Evolutionary conservation across 441 rosid species (phyloP).

Genomic region (Pelargonium citronellum): DNA sequence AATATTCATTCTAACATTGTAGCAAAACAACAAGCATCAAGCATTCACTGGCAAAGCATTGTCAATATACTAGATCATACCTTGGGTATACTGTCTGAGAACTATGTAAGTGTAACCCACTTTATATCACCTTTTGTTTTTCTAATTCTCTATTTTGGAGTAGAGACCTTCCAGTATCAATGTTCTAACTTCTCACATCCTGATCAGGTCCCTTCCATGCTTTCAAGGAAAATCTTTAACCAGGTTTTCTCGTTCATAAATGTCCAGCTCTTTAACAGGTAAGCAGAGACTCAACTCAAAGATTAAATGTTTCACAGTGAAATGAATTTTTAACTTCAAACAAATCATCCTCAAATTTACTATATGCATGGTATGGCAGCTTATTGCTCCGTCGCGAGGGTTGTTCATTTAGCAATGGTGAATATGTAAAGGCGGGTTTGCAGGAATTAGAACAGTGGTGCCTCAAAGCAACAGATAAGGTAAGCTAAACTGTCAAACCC

Average conservation of each 20-base stretch:
- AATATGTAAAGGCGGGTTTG: slow-evolving; percentile 61
- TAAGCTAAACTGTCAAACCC: slow-evolving; percentile 16
- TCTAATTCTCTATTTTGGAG: not conserved
- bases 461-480: slow-evolving; percentile 50
- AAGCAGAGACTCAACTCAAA: slow-evolving; percentile 11
- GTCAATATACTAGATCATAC: slow-evolving; percentile 43
- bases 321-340: not conserved
- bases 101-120: slow-evolving; percentile 37
- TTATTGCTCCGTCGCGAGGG: slow-evolving; percentile 67
- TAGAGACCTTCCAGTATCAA: slow-evolving; percentile 10
- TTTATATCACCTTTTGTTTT: slow-evolving; percentile 3
- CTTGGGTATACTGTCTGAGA: slow-evolving; percentile 38
- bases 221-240: slow-evolving; percentile 42
- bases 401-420: slow-evolving; percentile 77
- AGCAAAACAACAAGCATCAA: slow-evolving; percentile 54
- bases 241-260: slow-evolving; percentile 63
- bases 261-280: slow-evolving; percentile 68
- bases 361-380: slow-evolving; percentile 32
- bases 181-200: slow-evolving; percentile 21
- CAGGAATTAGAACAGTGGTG: slow-evolving; percentile 68
- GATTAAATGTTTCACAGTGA: slow-evolving; percentile 7
- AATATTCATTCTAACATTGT: slow-evolving; percentile 34
- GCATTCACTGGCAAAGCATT: slow-evolving; percentile 58
- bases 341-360: slow-evolving; percentile 16
- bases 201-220: slow-evolving; percentile 49